Evolutionary conservation across 768 basidiomycete species (phyloP).

Genomic region (Tubosaeta sp.): DNA sequence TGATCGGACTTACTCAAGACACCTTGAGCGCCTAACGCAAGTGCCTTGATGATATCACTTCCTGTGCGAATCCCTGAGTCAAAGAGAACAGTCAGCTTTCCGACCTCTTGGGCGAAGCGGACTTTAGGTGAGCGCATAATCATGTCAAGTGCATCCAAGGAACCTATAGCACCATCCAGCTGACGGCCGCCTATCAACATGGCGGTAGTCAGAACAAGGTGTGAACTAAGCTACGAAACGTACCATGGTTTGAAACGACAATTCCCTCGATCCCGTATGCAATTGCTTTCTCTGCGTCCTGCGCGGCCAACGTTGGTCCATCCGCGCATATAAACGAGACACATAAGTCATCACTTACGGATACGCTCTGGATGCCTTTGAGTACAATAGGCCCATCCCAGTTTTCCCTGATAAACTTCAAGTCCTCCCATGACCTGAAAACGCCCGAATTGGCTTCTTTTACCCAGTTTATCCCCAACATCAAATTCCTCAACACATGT

Average conservation of each 20-base stretch:
- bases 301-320: not conserved
- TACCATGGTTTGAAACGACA: conserved; percentile 78
- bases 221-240: conserved; percentile 4
- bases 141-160: conserved; percentile 63
- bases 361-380: conserved; percentile 39
- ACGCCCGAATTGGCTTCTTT: conserved; percentile 36
- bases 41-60: conserved; percentile 50
- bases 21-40: conserved; percentile 54
- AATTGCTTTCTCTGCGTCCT: conserved; percentile 54
- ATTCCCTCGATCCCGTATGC: conserved; percentile 67
- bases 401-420: conserved; percentile 39
- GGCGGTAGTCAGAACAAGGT: not conserved
- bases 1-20: conserved; percentile 36
- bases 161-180: conserved; percentile 73
- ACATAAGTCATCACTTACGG: conserved; percentile 1
- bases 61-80: conserved; percentile 57
- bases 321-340: too few relatives aligned
- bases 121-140: conserved; percentile 63
- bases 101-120: conserved; percentile 50
- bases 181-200: conserved; percentile 56
- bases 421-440: conserved; percentile 43
- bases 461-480: conserved; percentile 38
- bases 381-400: conserved; percentile 49
- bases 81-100: conserved; percentile 66
- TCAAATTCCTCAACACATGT: conserved; percentile 21